Percentiles rank a stretch among this genome's conserved stretches.
phyloP scores from a whole-genome alignment of 164 flowering plant species.

The Sedum album region DNA sequence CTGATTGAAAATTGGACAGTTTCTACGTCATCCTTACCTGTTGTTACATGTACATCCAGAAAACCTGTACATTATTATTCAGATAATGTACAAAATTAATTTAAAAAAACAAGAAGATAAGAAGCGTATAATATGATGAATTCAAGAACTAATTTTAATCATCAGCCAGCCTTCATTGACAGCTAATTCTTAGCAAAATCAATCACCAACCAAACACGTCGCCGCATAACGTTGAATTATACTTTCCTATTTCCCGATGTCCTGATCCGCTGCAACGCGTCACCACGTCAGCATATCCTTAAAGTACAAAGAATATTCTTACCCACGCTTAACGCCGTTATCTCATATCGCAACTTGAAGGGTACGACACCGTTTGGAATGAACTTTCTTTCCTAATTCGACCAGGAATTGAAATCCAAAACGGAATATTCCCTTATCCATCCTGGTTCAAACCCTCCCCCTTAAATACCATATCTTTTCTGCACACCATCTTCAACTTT shows the following conservation, averaged over 20 bases:
- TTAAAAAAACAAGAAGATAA: neutral
- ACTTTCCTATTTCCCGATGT: neutral
- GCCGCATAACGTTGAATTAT: conserved; percentile 5
- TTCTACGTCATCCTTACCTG: no score
- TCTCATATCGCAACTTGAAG: neutral
- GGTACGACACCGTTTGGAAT: neutral
- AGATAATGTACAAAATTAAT: no score
- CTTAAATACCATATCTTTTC: neutral
- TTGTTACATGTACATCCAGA: no score
- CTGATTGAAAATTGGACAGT: no score
- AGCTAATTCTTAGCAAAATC: neutral
- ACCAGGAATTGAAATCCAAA: neutral
- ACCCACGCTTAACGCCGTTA: neutral
- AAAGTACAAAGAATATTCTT: neutral
- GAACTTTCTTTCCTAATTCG: neutral
- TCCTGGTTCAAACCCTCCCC: neutral
- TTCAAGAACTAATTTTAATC: no score
- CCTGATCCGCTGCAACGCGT: conserved; percentile 1
- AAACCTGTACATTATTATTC: no score
- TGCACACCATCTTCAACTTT: neutral
- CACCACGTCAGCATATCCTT: conserved; percentile 5
- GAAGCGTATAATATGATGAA: neutral
- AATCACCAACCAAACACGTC: conserved; percentile 2
- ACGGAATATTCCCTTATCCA: neutral
- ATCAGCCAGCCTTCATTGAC: neutral